Conservation (phyloP, 352 stramenopile genomes). For the Globisporangium echinulatum region DNA sequence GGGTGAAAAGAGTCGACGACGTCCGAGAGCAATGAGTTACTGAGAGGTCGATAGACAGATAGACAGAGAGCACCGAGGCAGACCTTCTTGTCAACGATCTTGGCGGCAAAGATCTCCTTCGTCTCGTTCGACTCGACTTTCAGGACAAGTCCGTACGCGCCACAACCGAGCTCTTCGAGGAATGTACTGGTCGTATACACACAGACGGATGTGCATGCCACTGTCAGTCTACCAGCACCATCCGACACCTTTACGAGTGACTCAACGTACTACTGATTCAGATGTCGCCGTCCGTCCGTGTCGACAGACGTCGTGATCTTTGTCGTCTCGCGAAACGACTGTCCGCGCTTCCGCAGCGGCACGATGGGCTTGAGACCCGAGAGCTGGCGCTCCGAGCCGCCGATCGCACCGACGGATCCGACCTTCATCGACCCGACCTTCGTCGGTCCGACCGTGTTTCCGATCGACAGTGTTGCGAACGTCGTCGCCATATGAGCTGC, state of each 20-base stretch:
- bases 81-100: conserved; percentile 71
- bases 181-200: conserved; percentile 37
- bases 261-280: conserved; percentile 66
- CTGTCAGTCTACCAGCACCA: neutral
- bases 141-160: conserved; percentile 66
- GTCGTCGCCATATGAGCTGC: no score
- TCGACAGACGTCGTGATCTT: conserved; percentile 46
- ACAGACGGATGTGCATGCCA: neutral
- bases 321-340: conserved; percentile 65
- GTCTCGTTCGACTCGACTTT: conserved; percentile 65
- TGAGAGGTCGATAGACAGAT: no score
- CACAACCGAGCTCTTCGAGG: conserved; percentile 59
- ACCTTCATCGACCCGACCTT: neutral
- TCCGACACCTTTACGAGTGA: no score
- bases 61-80: no score
- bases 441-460: no score
- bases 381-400: conserved; percentile 31
- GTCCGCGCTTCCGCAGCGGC: conserved; percentile 46
- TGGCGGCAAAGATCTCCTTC: conserved; percentile 64
- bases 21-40: no score
- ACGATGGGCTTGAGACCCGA: conserved; percentile 50
- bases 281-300: conserved; percentile 38
- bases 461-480: no score
- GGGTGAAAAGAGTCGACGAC: no score
- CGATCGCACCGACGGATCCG: neutral